Conservation (phyloP, 148 eudicot genomes). For the Dysphania ambrosioides region DNA sequence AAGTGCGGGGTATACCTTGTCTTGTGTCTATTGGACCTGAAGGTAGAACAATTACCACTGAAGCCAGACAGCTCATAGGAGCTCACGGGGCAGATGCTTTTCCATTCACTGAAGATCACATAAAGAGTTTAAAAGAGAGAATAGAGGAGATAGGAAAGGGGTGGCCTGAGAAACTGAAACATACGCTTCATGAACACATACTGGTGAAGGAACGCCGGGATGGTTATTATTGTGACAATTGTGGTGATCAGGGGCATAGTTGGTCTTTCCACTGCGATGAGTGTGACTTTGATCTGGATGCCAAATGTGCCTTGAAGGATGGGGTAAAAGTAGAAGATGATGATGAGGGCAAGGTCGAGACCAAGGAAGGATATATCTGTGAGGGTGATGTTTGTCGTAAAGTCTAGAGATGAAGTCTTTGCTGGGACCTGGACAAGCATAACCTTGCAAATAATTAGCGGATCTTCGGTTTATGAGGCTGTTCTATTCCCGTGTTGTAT, state of each 20-base stretch:
- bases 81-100: conserved; percentile 49
- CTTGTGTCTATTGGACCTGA: conserved; percentile 45
- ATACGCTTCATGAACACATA: conserved; percentile 36
- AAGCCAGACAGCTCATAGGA: conserved; percentile 35
- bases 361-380: conserved; percentile 44
- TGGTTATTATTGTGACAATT: conserved; percentile 23
- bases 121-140: conserved; percentile 33
- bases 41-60: conserved; percentile 44
- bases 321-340: conserved; percentile 9
- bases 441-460: background rate
- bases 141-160: conserved; percentile 39
- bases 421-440: background rate
- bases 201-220: conserved; percentile 26
- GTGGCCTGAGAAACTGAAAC: conserved; percentile 43
- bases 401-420: conserved; percentile 16
- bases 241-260: conserved; percentile 10
- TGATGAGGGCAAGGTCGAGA: conserved; percentile 7
- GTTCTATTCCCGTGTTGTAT: background rate
- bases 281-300: conserved; percentile 35
- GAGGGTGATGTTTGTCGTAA: conserved; percentile 51
- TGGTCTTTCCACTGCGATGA: conserved; percentile 33
- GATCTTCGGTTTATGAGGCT: background rate
- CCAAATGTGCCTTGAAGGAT: conserved; percentile 32
- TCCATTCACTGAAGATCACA: conserved; percentile 51
- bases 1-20: conserved; percentile 44